phyloP scores from a whole-genome alignment of 306 rosid species.

The Castanopsis chinensis region DNA sequence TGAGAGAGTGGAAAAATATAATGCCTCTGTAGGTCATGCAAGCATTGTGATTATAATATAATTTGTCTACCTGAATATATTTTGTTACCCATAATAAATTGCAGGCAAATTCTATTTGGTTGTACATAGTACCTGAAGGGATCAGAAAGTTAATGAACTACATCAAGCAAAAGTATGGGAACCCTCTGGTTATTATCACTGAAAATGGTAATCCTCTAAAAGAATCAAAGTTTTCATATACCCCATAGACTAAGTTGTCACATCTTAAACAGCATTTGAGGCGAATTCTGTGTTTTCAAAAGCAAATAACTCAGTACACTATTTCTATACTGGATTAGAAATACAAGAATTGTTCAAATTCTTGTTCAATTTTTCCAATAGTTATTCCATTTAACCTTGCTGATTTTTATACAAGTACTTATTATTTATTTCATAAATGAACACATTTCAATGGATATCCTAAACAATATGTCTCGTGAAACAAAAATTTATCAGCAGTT shows the following conservation, averaged over 20 bases:
- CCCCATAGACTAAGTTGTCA: background rate
- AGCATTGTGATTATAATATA: background rate
- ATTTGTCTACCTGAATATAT: background rate
- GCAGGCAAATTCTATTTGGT: conserved; percentile 83
- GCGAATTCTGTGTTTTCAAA: background rate
- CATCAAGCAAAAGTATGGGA: conserved; percentile 69
- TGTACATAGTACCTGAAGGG: conserved; percentile 78
- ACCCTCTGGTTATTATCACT: conserved; percentile 72
- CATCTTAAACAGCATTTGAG: background rate
- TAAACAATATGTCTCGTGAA: no score
- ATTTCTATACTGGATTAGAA: background rate
- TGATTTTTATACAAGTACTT: no score
- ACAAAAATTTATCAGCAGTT: no score
- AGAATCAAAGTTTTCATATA: background rate
- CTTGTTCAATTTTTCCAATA: no score
- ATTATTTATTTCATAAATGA: no score
- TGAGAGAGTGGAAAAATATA: no score
- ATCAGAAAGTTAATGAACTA: conserved; percentile 68
- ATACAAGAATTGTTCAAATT: background rate
- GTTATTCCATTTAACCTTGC: no score
- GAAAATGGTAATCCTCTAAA: conserved; percentile 72
- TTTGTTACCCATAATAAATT: background rate
- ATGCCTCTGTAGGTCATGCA: background rate
- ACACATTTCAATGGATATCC: no score
- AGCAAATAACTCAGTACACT: background rate